Base-by-base conservation (phyloP, 2,329 filamentous ascomycete genomes). In the Aureobasidium sp. region DNA sequence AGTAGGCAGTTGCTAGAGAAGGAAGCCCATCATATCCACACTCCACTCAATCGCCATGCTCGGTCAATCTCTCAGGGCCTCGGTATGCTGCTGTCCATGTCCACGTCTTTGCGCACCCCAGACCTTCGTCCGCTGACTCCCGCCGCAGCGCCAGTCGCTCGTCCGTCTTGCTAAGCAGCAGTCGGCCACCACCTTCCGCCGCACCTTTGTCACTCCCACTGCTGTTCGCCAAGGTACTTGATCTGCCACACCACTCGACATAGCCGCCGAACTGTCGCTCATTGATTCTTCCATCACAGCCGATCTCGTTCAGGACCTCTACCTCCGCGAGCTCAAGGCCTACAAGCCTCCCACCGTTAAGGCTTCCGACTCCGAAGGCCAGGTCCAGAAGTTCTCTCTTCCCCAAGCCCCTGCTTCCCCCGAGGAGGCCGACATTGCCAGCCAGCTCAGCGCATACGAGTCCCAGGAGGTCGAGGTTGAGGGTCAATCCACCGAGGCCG, bases 291-390 rank as follows among this genome's bases (percentile, higher is more conserved):
- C 34, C n/a, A 42, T 7, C 7, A 30, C 64, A 97, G 94, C 90
- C 85, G 94, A 99, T 78, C 86, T 96, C 72, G 90, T 99, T 71
- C 94, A 97, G 80, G 93, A 97, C 76, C 85, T 99, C 74, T 99
- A 99, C 84, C 86, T 99, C 70, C 89, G 88, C 77, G 92, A 97
- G 80, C 86, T 99, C 75, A 94, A 93, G 81, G 85, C 86, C 78
- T 97, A 96, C 88, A 97, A 97, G 85, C 81, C 87, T 66, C 81
- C 89, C 62, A 81, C 85, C 68, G 75, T 93, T 79, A 96, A 97
- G 83, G 83, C 91, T 66, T 85, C 85, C 71, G 94, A 97, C 74
- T 82, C 92, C 74, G 88, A 93, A 70, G 92, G 90, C 74, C 89
- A 96, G 71, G 94, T 97, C 71, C 89, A 94, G 76, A 90, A 86